Conservation (phyloP, 1,284 basidiomycete genomes). For the Inonotus hispidus region DNA sequence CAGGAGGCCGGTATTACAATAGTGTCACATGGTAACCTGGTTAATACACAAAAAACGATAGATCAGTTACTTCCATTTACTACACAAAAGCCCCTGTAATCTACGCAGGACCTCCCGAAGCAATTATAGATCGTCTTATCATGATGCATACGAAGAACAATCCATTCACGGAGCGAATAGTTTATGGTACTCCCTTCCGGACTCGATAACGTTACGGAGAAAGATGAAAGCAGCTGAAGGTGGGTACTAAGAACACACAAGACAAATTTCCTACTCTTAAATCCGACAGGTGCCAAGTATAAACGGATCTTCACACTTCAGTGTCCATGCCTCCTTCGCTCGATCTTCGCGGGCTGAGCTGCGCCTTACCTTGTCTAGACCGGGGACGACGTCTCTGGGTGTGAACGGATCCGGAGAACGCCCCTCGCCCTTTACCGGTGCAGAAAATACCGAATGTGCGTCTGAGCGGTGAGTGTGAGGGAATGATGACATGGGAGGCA, state of each 20-base stretch:
- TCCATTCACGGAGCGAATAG: not conserved
- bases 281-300: not conserved
- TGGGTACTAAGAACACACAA: not conserved
- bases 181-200: not conserved
- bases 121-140: not conserved
- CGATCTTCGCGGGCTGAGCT: not conserved
- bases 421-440: slow-evolving; percentile 16
- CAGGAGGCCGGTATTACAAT: not conserved
- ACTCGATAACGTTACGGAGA: not conserved
- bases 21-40: not conserved
- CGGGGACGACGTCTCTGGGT: not conserved
- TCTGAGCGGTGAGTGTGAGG: slow-evolving; percentile 10
- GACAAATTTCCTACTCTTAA: not conserved
- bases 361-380: not conserved
- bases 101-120: too few species aligned
- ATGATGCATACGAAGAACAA: not conserved
- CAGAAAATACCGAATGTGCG: slow-evolving; percentile 17
- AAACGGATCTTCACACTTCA: not conserved
- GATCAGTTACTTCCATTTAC: too few species aligned
- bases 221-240: not conserved
- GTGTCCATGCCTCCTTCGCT: not conserved
- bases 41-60: not conserved
- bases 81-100: not conserved
- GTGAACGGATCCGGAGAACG: slow-evolving; percentile 5
- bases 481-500: not conserved